Evolutionary conservation across 768 basidiomycete species (phyloP), one percentile per base, ranked within the genome.

Genomic region (Serendipita sp.): DNA sequence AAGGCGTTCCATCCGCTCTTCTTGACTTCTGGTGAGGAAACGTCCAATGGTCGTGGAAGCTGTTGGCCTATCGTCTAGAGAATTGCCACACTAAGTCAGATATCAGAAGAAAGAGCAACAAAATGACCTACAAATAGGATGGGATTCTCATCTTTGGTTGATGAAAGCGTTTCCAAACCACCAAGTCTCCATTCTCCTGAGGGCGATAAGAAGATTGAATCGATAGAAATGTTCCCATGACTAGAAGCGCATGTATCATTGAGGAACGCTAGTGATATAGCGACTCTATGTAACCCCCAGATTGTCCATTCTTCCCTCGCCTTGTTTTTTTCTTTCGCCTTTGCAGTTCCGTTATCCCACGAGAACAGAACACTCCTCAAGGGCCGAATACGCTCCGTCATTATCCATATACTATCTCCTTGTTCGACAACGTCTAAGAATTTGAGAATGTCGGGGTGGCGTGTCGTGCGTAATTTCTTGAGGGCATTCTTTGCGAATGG

Each of bases 141-240:
- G 37, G 88, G 82, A 51, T 78, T 73, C 13, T 89, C 85, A 63
- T 97, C 94, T 69, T 84, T 88, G 7, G 86, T 80, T 68, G 81
- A 89, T 69, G 91, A 92, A 67, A 96, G 73, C 0, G 95, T 75
- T 70, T 99, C 96, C 70, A 98, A 93, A 0, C 95, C 95, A 18
- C 91, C 94, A 5, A 99, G 76, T 71, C 90, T 90, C 96, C 95
- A 98, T 76, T 99, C 96, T 3, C 95, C 91, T 0, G 92, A 89
- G 0, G 87, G 86, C 0, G 95, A 92, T 63, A 96, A 83, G 71
- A 96, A 97, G 65, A 97, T 82, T 1, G 89, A 84, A 65, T 81
- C 79, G n/a, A 81, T 73, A 66, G 83, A 77, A 65, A 94, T 71
- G 68, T 85, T 88, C 24, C 92, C 93, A 69, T 96, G 92, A 0